Base-by-base conservation (phyloP, 805 yeast genomes). In the Wickerhamomyces ciferrii region DNA sequence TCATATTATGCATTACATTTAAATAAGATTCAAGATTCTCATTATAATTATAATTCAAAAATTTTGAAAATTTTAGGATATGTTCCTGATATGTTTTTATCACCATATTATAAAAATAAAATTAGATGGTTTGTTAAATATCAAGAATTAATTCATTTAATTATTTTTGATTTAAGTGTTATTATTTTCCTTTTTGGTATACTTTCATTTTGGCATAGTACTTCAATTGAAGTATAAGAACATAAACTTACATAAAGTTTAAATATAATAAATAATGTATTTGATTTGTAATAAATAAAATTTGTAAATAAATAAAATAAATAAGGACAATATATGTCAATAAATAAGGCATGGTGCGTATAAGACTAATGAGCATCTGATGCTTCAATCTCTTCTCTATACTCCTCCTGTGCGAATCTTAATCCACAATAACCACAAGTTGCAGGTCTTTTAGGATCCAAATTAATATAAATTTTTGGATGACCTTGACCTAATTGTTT, bases 401-500 rank as follows among this genome's bases (percentile, higher is more conserved):
- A 54, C 2, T 41, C 41, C 39, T 54, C 56, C 50, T 54, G 56
- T n/a, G 59, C 59, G 59, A 72, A 84, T 60, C 84, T 75, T 56
- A 79, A 71, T 4, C 90, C 90, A 68, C 96, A 87, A 71, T 87
- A 87, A 9, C 88, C 88, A 69, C 96, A 87, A 18, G 85, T 71
- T 43, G 80, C 78, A 14, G 86, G 75, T 50, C 81, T 79, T 37
- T 88, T 84, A 61, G 79, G 81, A 63, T 87, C 96, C 60, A 88
- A 75, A 65, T 87, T 87, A 66, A 87, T 87, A 63, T 68, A 87
- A 20, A 87, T 79, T 63, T 83, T 84, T 39, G 96, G 96, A 63
- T 87, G 96, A 18, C 96, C 96, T 56, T 81, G 86, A 58, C 78
- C 80, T 19, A 69, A 71, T 11, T 85, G 86, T 55, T 74, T 81